A percentile compares a stretch with the other conserved stretches of the same genome.
Conservation (phyloP, 2,329 filamentous ascomycete species). For the Ceratocystis variospora region DNA sequence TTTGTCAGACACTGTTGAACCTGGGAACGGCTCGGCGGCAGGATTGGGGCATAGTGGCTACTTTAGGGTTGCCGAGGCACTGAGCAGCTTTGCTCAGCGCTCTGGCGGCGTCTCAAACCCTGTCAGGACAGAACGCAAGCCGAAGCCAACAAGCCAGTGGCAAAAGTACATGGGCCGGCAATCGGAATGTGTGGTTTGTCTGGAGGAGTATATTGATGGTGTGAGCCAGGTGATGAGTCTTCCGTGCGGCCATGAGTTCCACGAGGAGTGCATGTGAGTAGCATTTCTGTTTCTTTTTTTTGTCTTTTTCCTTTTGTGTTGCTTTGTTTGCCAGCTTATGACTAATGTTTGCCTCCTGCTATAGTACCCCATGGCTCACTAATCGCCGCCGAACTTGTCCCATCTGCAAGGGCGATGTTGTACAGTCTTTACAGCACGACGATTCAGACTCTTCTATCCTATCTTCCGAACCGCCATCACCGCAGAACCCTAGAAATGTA, state of each 20-base stretch:
- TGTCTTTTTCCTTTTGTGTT: neutral
- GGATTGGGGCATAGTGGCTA: slow-evolving; percentile 16
- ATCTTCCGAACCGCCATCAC: neutral
- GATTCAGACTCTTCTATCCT: neutral
- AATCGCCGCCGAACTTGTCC: slow-evolving; percentile 93
- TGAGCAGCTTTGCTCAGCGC: slow-evolving; percentile 30
- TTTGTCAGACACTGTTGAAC: slow-evolving; percentile 21
- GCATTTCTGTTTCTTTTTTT: neutral
- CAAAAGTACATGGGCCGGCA: slow-evolving; percentile 53
- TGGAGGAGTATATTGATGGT: slow-evolving; percentile 92
- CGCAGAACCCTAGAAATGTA: neutral
- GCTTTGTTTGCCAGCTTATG: neutral
- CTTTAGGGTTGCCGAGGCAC: neutral
- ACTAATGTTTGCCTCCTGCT: slow-evolving; percentile 20
- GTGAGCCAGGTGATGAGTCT: slow-evolving; percentile 93
- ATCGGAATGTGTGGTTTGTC: slow-evolving; percentile 86
- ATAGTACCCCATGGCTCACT: slow-evolving; percentile 87
- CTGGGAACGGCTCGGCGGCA: slow-evolving; percentile 45
- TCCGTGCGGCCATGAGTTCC: slow-evolving; percentile 95
- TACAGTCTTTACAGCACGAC: slow-evolving; percentile 43
- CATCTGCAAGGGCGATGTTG: slow-evolving; percentile 96
- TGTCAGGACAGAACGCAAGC: neutral
- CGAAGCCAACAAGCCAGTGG: slow-evolving; percentile 35
- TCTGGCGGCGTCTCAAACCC: neutral
- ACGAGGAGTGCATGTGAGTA: slow-evolving; percentile 92